Conservation (phyloP, 164 flowering plant genomes). For the Aristolochia fimbriata region DNA sequence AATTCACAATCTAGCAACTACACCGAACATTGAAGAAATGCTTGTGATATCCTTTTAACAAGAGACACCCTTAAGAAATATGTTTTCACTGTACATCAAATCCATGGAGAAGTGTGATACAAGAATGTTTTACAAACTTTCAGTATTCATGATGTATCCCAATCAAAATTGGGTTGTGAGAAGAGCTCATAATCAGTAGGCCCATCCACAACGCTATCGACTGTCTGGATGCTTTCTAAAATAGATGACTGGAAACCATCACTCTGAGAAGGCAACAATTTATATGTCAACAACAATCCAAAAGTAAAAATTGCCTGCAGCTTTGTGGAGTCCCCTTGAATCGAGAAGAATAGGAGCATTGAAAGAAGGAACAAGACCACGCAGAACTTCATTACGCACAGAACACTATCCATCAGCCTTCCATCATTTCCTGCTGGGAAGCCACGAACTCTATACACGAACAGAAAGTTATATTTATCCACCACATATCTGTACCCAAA, state of each 20-base stretch:
- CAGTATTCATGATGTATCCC: slow-evolving; percentile 56
- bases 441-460: slow-evolving; percentile 89
- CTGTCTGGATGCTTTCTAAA: slow-evolving; percentile 68
- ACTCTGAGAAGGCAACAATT: slow-evolving; percentile 61
- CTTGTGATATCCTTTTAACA: too few relatives aligned
- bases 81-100: too few relatives aligned
- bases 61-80: too few relatives aligned
- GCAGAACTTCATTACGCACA: slow-evolving; percentile 84
- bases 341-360: slow-evolving; percentile 88
- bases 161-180: slow-evolving; percentile 83
- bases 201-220: slow-evolving; percentile 64
- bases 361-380: slow-evolving; percentile 82
- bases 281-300: slow-evolving; percentile 63
- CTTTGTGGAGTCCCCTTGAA: slow-evolving; percentile 85
- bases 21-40: too few relatives aligned
- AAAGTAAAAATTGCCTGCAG: slow-evolving; percentile 91
- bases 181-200: slow-evolving; percentile 81
- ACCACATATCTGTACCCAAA: slow-evolving; percentile 94
- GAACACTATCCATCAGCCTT: slow-evolving; percentile 86
- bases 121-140: too few relatives aligned
- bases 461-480: slow-evolving; percentile 94
- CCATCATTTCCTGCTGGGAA: slow-evolving; percentile 98
- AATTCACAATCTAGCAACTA: too few relatives aligned
- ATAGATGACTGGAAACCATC: slow-evolving; percentile 63
- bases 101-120: too few relatives aligned